Conservation (phyloP, 2,329 filamentous ascomycete genomes). For the Sporothrix euskadiensis region DNA sequence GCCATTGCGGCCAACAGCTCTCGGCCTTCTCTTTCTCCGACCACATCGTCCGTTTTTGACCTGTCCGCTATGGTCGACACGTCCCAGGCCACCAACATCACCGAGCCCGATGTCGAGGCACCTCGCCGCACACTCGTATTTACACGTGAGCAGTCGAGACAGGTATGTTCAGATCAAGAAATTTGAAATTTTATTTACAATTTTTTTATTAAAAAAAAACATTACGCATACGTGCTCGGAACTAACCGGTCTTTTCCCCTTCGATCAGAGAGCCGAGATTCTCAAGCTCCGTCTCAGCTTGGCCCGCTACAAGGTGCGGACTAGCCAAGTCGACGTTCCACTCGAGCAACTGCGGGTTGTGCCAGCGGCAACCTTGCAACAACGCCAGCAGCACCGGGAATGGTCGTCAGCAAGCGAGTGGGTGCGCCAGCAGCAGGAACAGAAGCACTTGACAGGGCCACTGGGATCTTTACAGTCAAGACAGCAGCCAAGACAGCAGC, state of each 20-base stretch:
- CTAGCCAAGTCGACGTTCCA: conserved; percentile 67
- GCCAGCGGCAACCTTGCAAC: conserved; percentile 31
- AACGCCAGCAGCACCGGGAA: neutral
- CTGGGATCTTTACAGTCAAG: neutral
- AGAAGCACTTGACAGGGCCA: conserved; percentile 8
- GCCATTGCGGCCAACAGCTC: neutral
- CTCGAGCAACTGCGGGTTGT: conserved; percentile 59
- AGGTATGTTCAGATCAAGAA: conserved; percentile 43
- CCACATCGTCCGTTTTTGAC: conserved; percentile 54
- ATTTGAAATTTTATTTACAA: neutral
- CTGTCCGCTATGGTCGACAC: conserved; percentile 47
- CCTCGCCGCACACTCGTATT: conserved; percentile 30
- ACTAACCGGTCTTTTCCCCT: neutral
- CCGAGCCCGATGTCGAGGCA: conserved; percentile 48
- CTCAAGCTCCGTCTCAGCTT: conserved; percentile 68
- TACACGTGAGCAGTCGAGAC: conserved; percentile 55
- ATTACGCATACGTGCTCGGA: neutral
- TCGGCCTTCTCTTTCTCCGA: conserved; percentile 42
- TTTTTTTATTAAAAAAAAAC: too few species aligned
- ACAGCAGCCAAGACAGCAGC: conserved; percentile 2
- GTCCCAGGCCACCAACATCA: conserved; percentile 52
- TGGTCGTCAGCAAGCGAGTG: conserved; percentile 15
- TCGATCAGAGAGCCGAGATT: conserved; percentile 60
- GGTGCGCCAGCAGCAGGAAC: conserved; percentile 27
- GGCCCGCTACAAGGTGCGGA: conserved; percentile 73